A percentile compares a stretch with the other conserved stretches of the same genome.
These are phyloP conservation scores for Lanmaoa pseudosensibilis DNA, from an alignment of 768 basidiomycete species.

Conservation along the genomic window DNA sequence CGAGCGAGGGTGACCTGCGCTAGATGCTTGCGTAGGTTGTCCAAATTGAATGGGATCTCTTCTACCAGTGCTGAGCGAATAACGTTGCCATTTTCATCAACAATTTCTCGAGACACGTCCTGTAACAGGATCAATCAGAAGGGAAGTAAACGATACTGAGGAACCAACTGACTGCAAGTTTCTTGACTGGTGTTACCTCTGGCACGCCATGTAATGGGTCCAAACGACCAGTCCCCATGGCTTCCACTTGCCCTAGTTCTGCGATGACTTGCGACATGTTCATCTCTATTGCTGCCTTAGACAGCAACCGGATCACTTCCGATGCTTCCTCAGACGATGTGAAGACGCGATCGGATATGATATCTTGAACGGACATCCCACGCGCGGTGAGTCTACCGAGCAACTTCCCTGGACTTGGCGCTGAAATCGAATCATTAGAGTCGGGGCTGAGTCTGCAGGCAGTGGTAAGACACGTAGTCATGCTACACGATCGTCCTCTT, in stretches of 20 bases:
- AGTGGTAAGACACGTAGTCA: slow-evolving; percentile 12
- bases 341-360: slow-evolving; percentile 61
- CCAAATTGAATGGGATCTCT: slow-evolving; percentile 74
- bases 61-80: slow-evolving; percentile 20
- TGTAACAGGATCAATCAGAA: slow-evolving; percentile 5
- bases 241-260: slow-evolving; percentile 57
- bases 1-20: slow-evolving; percentile 61
- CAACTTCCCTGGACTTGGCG: slow-evolving; percentile 30
- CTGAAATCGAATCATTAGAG: slow-evolving; percentile 15
- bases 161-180: slow-evolving; percentile 38
- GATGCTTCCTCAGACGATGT: slow-evolving; percentile 55
- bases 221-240: slow-evolving; percentile 38
- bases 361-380: slow-evolving; percentile 47
- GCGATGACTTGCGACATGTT: slow-evolving; percentile 49
- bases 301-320: slow-evolving; percentile 54
- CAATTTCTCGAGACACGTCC: slow-evolving; percentile 18
- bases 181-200: slow-evolving; percentile 60
- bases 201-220: slow-evolving; percentile 56
- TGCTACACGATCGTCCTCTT: slow-evolving; percentile 15
- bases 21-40: slow-evolving; percentile 68
- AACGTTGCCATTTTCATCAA: slow-evolving; percentile 20
- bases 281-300: slow-evolving; percentile 58
- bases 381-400: slow-evolving; percentile 48
- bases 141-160: not conserved
- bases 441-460: slow-evolving; percentile 41